Conservation (phyloP, 2,329 filamentous ascomycete genomes). For the Stachybotrys chartarum region DNA sequence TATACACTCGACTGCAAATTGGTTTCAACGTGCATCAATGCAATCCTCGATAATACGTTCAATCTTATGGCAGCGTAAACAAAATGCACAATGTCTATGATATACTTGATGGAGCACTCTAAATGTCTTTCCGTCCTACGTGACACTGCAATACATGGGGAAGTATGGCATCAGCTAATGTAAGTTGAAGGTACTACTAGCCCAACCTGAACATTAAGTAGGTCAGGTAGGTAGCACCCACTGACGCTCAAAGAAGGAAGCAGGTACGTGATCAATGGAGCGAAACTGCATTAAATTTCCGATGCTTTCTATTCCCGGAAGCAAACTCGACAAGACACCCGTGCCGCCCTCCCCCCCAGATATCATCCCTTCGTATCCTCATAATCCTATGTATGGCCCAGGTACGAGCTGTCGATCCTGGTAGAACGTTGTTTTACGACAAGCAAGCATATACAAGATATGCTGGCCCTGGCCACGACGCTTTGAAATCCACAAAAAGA, state of each 20-base stretch:
- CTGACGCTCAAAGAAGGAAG: not conserved
- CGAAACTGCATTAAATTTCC: not conserved
- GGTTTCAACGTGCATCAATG: not conserved
- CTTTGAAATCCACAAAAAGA: constrained; percentile 2
- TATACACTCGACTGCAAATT: not conserved
- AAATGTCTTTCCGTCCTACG: not conserved
- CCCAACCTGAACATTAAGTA: not conserved
- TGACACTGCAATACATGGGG: not conserved
- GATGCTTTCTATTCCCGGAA: not conserved
- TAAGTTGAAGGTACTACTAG: not conserved
- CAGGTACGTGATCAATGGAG: not conserved
- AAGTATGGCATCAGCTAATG: not conserved
- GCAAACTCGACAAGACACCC: not conserved
- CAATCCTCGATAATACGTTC: not conserved
- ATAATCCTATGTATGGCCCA: constrained; percentile 16
- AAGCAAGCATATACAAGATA: constrained; percentile 5
- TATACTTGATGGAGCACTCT: not conserved
- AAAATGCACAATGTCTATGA: not conserved
- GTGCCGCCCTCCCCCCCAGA: not conserved
- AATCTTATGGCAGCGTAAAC: not conserved
- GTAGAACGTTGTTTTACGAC: not conserved
- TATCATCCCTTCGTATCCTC: constrained; percentile 23
- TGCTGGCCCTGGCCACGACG: not conserved
- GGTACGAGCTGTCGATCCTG: not conserved
- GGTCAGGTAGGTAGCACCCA: not conserved